Evolutionary conservation across 2,329 filamentous ascomycete species (phyloP).

Genomic region (Penicillium hordei): DNA sequence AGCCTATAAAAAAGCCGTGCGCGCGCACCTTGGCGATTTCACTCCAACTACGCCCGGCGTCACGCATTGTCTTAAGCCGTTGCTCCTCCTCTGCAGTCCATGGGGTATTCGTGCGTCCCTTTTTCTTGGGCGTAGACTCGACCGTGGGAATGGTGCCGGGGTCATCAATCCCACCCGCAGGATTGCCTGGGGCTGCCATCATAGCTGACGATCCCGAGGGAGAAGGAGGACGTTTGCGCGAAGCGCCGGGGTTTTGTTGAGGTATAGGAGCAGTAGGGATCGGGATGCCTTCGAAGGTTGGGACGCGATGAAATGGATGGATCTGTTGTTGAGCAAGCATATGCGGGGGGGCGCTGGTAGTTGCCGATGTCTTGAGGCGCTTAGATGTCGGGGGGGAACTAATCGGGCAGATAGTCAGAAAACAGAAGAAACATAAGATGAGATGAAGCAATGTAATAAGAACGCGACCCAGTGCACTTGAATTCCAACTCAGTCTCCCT

Average conservation of each 20-base stretch:
- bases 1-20: background rate
- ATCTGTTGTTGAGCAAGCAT: slow-evolving; percentile 42
- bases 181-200: slow-evolving; percentile 37
- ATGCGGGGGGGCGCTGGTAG: slow-evolving; percentile 38
- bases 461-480: slow-evolving; percentile 16
- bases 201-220: slow-evolving; percentile 39
- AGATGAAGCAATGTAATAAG: slow-evolving; percentile 6
- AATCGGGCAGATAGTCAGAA: slow-evolving; percentile 9
- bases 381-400: slow-evolving; percentile 46
- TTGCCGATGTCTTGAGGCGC: slow-evolving; percentile 42
- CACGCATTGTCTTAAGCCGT: slow-evolving; percentile 88
- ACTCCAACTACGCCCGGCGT: slow-evolving; percentile 90
- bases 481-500: slow-evolving; percentile 23
- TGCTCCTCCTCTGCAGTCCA: slow-evolving; percentile 96
- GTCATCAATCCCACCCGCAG: slow-evolving; percentile 33
- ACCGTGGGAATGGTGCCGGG: slow-evolving; percentile 25
- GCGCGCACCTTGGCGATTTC: slow-evolving; percentile 87
- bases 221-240: slow-evolving; percentile 48
- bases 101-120: slow-evolving; percentile 96
- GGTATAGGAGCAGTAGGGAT: slow-evolving; percentile 40
- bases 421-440: slow-evolving; percentile 7
- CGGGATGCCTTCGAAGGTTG: slow-evolving; percentile 41
- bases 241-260: slow-evolving; percentile 30
- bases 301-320: slow-evolving; percentile 37
- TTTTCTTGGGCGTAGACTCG: slow-evolving; percentile 60